Evolutionary conservation across 805 yeast genomes (phyloP).

Genomic region (Metschnikowia bowlesiae): DNA sequence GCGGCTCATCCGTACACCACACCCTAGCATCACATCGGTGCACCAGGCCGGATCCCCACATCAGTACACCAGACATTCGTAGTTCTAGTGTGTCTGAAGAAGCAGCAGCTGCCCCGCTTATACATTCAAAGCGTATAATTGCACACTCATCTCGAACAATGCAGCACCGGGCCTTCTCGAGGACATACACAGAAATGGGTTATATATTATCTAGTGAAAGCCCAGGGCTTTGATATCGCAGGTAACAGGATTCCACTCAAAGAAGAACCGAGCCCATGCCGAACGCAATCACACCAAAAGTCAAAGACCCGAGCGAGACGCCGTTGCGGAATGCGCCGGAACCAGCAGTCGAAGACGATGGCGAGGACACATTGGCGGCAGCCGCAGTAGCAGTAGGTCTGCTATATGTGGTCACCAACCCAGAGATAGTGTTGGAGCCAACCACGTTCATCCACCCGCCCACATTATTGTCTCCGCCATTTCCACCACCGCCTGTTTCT

Average conservation of each 20-base stretch:
- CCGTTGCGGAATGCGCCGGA: neutral
- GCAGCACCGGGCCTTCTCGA: neutral
- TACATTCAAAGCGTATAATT: no score
- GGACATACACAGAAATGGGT: no score
- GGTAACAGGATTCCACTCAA: neutral
- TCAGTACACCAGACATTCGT: neutral
- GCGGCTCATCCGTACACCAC: neutral
- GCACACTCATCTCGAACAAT: neutral
- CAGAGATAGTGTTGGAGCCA: slow-evolving; percentile 20
- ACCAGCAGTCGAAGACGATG: neutral
- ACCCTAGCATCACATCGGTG: neutral
- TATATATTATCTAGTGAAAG: no score
- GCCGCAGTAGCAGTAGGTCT: slow-evolving; percentile 15
- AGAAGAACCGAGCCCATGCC: neutral
- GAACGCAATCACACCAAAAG: neutral
- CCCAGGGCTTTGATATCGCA: no score
- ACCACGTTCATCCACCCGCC: slow-evolving; percentile 11
- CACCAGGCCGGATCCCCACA: neutral
- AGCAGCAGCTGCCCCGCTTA: no score
- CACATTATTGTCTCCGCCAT: slow-evolving; percentile 10
- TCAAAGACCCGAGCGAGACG: neutral
- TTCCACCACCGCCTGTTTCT: slow-evolving; percentile 8
- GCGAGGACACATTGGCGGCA: neutral
- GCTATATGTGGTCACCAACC: slow-evolving; percentile 30
- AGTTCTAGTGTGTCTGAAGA: no score